A percentile compares a stretch with the other conserved stretches of the same genome.
Evolutionary conservation across 1,284 basidiomycete genomes (phyloP).

Genomic region (Ganoderma leucocontextum): DNA sequence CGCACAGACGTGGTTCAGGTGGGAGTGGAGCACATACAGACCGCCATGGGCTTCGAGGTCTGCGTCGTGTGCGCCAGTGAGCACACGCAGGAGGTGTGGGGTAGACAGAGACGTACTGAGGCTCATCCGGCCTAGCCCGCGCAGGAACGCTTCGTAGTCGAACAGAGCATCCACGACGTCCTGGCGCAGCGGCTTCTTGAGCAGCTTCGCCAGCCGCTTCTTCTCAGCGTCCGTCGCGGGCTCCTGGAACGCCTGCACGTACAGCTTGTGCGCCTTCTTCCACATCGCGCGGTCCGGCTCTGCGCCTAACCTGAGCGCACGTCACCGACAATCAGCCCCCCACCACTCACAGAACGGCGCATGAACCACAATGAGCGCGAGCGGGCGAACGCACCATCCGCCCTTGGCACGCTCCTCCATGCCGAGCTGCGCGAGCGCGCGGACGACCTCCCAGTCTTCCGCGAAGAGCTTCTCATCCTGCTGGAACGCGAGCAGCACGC

Average conservation of each 20-base stretch:
- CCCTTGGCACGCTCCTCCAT: conserved; percentile 71
- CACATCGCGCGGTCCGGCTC: conserved; percentile 70
- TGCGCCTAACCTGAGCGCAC: conserved; percentile 39
- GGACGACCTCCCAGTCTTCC: conserved; percentile 59
- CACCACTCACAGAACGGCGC: background rate
- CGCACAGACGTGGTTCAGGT: conserved; percentile 85
- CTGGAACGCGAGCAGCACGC: conserved; percentile 67
- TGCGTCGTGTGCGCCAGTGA: conserved; percentile 39
- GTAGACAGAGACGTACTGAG: conserved; percentile 78
- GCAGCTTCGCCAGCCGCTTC: conserved; percentile 62
- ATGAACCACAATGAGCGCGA: too few species aligned
- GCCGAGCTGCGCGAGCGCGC: conserved; percentile 65
- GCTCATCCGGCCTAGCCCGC: conserved; percentile 82
- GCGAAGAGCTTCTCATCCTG: conserved; percentile 49
- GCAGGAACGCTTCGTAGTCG: conserved; percentile 76
- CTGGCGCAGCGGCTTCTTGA: conserved; percentile 63
- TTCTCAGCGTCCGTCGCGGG: conserved; percentile 57
- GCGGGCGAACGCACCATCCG: conserved; percentile 50
- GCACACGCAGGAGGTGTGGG: too few species aligned
- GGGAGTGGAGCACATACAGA: conserved; percentile 86
- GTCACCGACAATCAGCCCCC: conserved; percentile 8
- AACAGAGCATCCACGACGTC: conserved; percentile 70
- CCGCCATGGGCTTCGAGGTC: conserved; percentile 90
- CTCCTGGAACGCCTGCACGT: conserved; percentile 64
- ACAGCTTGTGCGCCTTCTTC: conserved; percentile 66